Conservation (phyloP, 257 asterid species). For the Cinchona pubescens region DNA sequence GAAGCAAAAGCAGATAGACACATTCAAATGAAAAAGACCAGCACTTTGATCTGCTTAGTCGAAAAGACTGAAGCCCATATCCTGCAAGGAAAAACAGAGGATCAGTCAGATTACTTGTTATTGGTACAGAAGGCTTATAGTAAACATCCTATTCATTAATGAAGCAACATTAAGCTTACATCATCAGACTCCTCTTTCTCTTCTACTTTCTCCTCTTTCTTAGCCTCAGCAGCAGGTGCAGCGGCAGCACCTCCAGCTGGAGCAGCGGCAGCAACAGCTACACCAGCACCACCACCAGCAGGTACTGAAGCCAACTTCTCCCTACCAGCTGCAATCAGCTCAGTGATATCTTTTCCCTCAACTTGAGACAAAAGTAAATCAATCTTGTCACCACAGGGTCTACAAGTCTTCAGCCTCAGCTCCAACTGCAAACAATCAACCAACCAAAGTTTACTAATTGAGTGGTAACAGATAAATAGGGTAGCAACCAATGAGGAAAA, state of each 20-base stretch:
- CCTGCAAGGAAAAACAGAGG: conserved; percentile 26
- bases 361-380: conserved; percentile 34
- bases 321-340: conserved; percentile 50
- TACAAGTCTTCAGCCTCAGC: conserved; percentile 47
- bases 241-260: conserved; percentile 36
- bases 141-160: not conserved
- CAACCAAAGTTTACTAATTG: not conserved
- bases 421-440: conserved; percentile 31
- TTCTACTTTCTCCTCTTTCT: conserved; percentile 49
- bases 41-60: conserved; percentile 24
- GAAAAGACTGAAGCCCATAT: conserved; percentile 47
- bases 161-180: conserved; percentile 6
- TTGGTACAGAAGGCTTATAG: not conserved
- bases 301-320: conserved; percentile 56
- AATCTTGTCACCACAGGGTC: conserved; percentile 41
- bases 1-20: not conserved
- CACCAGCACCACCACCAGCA: conserved; percentile 48
- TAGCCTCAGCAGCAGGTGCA: conserved; percentile 41
- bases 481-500: not conserved
- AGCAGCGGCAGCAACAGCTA: conserved; percentile 38
- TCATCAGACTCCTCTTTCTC: conserved; percentile 45
- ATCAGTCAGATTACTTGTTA: not conserved
- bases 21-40: not conserved
- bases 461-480: not conserved
- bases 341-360: conserved; percentile 42